phyloP scores from a whole-genome alignment of 2,329 filamentous ascomycete genomes.

The Cercospora janseana region DNA sequence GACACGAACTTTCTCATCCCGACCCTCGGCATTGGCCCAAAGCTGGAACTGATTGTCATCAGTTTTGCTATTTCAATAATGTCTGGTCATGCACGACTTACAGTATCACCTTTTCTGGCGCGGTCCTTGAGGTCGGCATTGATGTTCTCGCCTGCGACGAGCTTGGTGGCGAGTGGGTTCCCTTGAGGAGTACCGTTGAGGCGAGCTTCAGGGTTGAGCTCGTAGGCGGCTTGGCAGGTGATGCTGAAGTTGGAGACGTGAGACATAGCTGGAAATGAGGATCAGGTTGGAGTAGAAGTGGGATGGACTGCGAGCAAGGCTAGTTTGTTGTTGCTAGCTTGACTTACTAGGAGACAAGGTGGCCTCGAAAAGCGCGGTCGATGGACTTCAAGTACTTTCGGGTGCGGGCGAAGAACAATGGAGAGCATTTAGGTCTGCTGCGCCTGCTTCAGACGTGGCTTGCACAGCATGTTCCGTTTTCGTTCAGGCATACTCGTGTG shows the following conservation, averaged over 20 bases:
- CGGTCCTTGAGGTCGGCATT: background rate
- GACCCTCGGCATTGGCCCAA: background rate
- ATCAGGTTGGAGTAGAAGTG: background rate
- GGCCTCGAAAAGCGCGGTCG: no score
- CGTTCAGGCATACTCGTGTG: no score
- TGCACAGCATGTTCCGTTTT: no score
- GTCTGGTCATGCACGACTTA: background rate
- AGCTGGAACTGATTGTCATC: background rate
- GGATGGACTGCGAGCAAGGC: no score
- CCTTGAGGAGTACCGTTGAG: background rate
- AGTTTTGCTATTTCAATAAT: background rate
- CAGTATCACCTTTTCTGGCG: background rate
- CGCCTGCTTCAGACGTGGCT: no score
- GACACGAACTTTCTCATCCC: background rate
- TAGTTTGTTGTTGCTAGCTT: background rate
- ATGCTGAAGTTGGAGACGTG: background rate
- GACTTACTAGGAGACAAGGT: background rate
- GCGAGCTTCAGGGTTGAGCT: slow-evolving; percentile 4
- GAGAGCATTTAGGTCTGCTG: no score
- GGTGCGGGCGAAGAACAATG: no score
- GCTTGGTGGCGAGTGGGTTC: background rate
- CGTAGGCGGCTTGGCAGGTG: slow-evolving; percentile 4
- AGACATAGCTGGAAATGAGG: background rate
- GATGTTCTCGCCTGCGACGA: background rate
- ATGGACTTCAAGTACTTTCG: no score